Conservation (phyloP, 306 rosid genomes). For the cucumber (Cucumis sativus) region Cucumber_9930_V3 NC_026659.2:27676001-27676500, state of each 20-base stretch:
- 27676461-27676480: constrained; percentile 86
- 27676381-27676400: constrained; percentile 91
- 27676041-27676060: neutral
- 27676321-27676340: neutral
- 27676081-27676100: neutral
- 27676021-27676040: neutral
- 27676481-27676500: constrained; percentile 83
- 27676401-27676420: constrained; percentile 90
- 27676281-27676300: neutral
- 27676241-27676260: neutral
- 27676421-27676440: constrained; percentile 82
- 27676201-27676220: neutral
- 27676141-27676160: neutral
- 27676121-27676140: neutral
- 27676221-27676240: neutral
- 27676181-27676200: neutral
- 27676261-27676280: neutral
- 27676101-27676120: neutral
- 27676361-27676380: constrained; percentile 43
- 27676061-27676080: neutral
- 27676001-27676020: neutral
- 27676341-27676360: neutral
- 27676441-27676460: constrained; percentile 93
- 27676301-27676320: neutral
- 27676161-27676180: neutral